Percentiles rank a stretch among this genome's conserved stretches.
phyloP scores from a whole-genome alignment of 108 stramenopile species.

The Aurantiochytrium sp. region DNA sequence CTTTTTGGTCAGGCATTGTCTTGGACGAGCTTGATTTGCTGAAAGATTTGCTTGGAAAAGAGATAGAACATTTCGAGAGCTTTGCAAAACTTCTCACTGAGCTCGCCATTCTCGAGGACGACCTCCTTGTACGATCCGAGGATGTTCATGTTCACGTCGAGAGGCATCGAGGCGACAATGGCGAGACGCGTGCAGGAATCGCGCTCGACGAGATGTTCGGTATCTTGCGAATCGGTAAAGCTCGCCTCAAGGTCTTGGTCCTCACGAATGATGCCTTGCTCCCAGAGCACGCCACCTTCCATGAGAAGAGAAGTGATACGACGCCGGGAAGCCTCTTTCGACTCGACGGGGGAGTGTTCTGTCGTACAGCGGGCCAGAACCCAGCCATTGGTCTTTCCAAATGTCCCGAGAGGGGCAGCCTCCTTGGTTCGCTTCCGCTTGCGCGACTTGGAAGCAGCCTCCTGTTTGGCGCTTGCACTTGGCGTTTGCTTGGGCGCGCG shows the following conservation, averaged over 20 bases:
- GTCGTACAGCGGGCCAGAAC: neutral
- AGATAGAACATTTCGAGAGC: neutral
- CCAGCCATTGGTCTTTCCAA: neutral
- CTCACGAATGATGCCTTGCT: neutral
- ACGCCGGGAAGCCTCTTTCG: neutral
- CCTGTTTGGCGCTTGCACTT: neutral
- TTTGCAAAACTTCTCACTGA: neutral
- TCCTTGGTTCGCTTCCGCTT: neutral
- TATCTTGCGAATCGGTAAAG: neutral
- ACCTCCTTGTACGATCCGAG: neutral
- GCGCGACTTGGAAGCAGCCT: neutral
- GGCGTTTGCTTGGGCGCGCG: neutral
- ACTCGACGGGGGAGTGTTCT: neutral
- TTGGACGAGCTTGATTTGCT: too few species aligned
- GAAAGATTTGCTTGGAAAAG: neutral
- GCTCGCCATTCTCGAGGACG: neutral
- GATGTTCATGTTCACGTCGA: neutral
- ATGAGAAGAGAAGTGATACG: neutral
- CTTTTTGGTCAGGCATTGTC: too few species aligned
- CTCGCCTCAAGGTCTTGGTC: neutral
- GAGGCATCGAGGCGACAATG: neutral
- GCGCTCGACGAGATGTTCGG: neutral
- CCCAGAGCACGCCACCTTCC: neutral
- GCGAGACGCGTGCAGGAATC: neutral
- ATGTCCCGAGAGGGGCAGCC: neutral